Base-by-base conservation (phyloP, 305 asterid species). In the Rubia peregrina region DNA sequence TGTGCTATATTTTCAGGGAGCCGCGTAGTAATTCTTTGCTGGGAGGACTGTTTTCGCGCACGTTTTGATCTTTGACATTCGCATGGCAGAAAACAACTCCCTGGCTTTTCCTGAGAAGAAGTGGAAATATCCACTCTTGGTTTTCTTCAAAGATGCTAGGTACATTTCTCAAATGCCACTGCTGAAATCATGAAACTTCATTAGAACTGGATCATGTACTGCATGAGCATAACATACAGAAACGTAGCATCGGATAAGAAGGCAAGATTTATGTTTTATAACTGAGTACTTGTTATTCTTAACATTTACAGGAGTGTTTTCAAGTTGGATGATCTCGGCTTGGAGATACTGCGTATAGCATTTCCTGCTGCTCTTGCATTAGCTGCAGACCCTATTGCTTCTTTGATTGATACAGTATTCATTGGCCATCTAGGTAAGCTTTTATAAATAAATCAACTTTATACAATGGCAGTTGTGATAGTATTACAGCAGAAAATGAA, bases 331-430 rank as follows among this genome's bases (percentile, higher is more conserved):
- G 90, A 79, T 55, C 81, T 94, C 8, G 97, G 96, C 0, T 17
- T 44, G 86, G 97, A 94, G 74, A 88, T 94, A 38, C 49, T 89
- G 22, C 36, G 78, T 0, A 91, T 94, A 17, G 99, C 99, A 0
- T 76, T 91, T 48, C 99, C 99, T 0, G 99, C 97, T 1, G 99
- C 99, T 41, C 65, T 94, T 63, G 99, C 99, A 7, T 73, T 94
- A 84, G 97, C 97, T 42, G 99, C 99, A 10, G 99, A 94, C 77
- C 99, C 99, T 7, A 66, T 94, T 1, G 99, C 99, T 13, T 94
- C 99, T 40, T 77, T 94, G 61, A 86, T 94, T 4, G 99, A 94
- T 69, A 94, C 97, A 0, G 95, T 86, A 4, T 94, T 94, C 64
- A 89, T 94, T 10, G 98, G 98, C 65, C 98, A 78, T 71, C 82